Conservation (phyloP, 345 rosid species). For the Eucalyptus urophylla region DNA sequence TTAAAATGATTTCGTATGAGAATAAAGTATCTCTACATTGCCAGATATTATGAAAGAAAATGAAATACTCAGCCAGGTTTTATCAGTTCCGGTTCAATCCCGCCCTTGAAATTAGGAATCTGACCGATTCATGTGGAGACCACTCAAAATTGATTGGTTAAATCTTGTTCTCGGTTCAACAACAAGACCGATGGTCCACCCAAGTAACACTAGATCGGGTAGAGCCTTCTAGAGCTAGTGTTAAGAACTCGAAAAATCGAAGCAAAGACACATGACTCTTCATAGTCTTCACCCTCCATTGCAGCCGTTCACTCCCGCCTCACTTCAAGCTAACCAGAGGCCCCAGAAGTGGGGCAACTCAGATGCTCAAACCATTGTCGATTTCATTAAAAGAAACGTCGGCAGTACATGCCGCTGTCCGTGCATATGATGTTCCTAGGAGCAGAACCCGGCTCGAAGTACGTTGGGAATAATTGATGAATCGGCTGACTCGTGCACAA, state of each 20-base stretch:
- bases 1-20: not conserved
- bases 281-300: not conserved
- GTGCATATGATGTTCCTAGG: not conserved
- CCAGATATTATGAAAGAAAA: too few species aligned
- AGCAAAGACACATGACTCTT: not conserved
- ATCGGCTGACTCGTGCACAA: not conserved
- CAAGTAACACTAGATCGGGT: too few species aligned
- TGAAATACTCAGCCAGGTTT: too few species aligned
- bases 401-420: not conserved
- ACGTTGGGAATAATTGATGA: not conserved
- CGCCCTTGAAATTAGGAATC: not conserved
- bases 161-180: not conserved
- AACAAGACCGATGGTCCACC: not conserved
- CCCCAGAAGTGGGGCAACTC: not conserved
- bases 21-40: not conserved
- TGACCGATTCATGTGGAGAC: fast-evolving
- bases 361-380: not conserved
- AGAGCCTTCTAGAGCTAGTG: not conserved
- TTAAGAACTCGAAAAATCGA: not conserved
- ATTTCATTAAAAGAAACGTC: not conserved
- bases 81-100: fast-evolving
- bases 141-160: not conserved
- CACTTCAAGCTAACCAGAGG: not conserved
- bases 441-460: not conserved
- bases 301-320: not conserved